Evolutionary conservation across 140 eudicot species (phyloP).

Genomic region (Oenanthe javanica): DNA sequence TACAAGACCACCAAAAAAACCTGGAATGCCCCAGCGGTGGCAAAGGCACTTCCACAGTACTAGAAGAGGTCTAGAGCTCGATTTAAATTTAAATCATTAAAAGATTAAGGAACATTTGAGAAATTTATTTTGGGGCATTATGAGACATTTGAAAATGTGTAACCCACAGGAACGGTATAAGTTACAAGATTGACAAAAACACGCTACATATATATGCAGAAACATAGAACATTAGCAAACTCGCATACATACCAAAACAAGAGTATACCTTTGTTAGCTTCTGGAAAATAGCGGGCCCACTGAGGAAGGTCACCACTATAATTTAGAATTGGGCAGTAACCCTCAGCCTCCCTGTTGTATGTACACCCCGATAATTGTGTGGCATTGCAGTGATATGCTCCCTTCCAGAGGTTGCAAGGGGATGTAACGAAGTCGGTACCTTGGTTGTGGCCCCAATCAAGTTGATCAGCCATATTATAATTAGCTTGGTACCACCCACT

Average conservation of each 20-base stretch:
- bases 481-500: slow-evolving; percentile 95
- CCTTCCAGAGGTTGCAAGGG: slow-evolving; percentile 61
- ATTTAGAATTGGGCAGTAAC: slow-evolving; percentile 81
- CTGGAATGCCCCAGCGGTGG: too few relatives aligned
- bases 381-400: slow-evolving; percentile 53
- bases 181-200: not conserved
- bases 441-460: slow-evolving; percentile 65
- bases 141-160: not conserved
- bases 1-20: too few relatives aligned
- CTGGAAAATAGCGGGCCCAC: slow-evolving; percentile 95
- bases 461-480: slow-evolving; percentile 78
- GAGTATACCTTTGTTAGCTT: slow-evolving; percentile 62
- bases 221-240: not conserved
- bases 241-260: not conserved
- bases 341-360: slow-evolving; percentile 87
- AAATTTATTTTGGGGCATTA: not conserved
- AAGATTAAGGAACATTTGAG: not conserved
- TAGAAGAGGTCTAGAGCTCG: too few relatives aligned
- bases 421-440: slow-evolving; percentile 51
- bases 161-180: not conserved
- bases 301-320: slow-evolving; percentile 76
- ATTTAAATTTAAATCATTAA: not conserved
- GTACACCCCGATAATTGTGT: slow-evolving; percentile 78
- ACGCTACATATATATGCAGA: not conserved
- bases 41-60: too few relatives aligned